Base-by-base conservation (phyloP, 345 rosid species). In the Isatis tinctoria region DNA sequence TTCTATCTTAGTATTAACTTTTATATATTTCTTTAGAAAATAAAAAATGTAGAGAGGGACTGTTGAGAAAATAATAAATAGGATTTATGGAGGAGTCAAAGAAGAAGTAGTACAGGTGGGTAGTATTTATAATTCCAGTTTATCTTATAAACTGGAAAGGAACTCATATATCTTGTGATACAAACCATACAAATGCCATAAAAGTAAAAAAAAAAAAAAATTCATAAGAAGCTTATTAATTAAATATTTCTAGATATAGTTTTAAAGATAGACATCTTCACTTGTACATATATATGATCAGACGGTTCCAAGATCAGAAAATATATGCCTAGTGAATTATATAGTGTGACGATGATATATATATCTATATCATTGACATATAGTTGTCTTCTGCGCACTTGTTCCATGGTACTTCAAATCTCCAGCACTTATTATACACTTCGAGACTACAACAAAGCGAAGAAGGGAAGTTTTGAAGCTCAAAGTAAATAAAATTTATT, bases 371-470 rank as follows among this genome's bases (percentile, higher is more conserved):
- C n/a, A n/a, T 16, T 35, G 41, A 72, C 40, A 49, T 61, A 47
- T 62, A 73, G 36, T 33, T 60, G 44, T 26, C 52, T 51, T 48
- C 49, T 60, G 52, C 49, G 51, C 26, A 53, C 73, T 67, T 69
- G 57, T 52, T 62, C 60, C 39, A 36, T 35, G 36, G 32, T 59
- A 51, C 74, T 43, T 61, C 51, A 24, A 60, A 61, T 60, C 64
- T 75, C 59, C 79, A 69, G 4, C 74, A 32, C 64, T 52, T 61
- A 22, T 75, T 61, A 51, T 22, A 40, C 35, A 60, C 37, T 27
- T 8, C 11, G 22, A 51, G 10, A 7, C 57, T 53, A 61, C 12
- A 61, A 26, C 41, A 52, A 3, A 32, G 12, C 39, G 33, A 74
- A 16, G 32, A 30, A 66, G 24, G 10, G 9, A 37, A 30, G 10